These are phyloP conservation scores for Saccharomycodes ludwigii DNA, from an alignment of 805 yeast species.

Conservation along the genomic window DNA sequence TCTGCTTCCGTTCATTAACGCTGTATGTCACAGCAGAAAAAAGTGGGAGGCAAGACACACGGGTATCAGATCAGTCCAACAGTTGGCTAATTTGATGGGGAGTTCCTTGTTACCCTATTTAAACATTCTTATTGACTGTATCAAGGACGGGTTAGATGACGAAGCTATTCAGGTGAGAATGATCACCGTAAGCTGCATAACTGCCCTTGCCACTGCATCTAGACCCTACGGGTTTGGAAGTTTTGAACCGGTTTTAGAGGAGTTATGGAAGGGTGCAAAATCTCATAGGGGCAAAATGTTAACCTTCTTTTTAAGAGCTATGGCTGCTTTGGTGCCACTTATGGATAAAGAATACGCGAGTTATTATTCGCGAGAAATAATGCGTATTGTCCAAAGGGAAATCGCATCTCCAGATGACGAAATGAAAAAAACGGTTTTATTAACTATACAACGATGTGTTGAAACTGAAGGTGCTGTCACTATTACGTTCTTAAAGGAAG, in stretches of 20 bases:
- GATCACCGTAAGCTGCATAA: conserved; percentile 57
- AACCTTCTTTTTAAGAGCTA: conserved; percentile 63
- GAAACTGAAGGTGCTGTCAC: conserved; percentile 43
- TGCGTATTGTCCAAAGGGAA: conserved; percentile 56
- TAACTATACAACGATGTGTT: conserved; percentile 56
- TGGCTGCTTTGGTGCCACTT: conserved; percentile 71
- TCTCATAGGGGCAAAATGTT: conserved; percentile 67
- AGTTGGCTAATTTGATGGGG: conserved; percentile 56
- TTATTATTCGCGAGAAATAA: conserved; percentile 64
- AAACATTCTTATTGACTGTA: conserved; percentile 48
- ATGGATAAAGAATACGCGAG: conserved; percentile 77
- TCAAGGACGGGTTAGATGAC: conserved; percentile 48
- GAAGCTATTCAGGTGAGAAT: conserved; percentile 56
- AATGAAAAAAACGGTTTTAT: conserved; percentile 62
- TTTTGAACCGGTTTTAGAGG: conserved; percentile 60
- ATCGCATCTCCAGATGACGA: conserved; percentile 79
- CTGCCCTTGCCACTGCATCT: conserved; percentile 69
- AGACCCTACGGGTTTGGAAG: conserved; percentile 86
- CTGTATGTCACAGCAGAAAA: conserved; percentile 65
- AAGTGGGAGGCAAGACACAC: conserved; percentile 79
- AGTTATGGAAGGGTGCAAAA: conserved; percentile 69
- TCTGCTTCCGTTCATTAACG: conserved; percentile 67
- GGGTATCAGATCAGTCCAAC: conserved; percentile 67
- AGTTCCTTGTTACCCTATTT: conserved; percentile 66
- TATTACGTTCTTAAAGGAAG: conserved; percentile 33